Base-by-base conservation (phyloP, 208 protist genomes). In the Naegleria fowleri region DNA sequence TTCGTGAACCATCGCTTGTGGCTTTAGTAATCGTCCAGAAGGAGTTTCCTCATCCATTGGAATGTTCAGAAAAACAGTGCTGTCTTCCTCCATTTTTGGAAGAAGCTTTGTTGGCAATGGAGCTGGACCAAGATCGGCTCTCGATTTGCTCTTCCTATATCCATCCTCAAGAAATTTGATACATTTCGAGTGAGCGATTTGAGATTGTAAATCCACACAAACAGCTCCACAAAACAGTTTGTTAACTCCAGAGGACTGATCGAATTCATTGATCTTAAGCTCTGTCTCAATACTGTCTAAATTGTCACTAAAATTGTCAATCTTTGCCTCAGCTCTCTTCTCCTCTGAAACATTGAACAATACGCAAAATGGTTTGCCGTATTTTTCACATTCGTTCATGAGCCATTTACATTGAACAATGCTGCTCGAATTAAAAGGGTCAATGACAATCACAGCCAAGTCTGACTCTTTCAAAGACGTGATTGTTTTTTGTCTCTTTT, bases 41-140 rank as follows among this genome's bases (percentile, higher is more conserved):
- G 93, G 93, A 0, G 93, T 94, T 83, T 94, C 93, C 13, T 88
- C 91, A 55, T 94, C 93, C 90, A 94, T 93, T 22, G 93, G 93
- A 40, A 94, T 93, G 55, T 94, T 94, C 29, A 94, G 43, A 39
- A 94, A 93, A 40, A 94, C 91, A 15, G 90, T 86, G 22, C 90
- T 85, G 16, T 94, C 92, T 67, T 67, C 55, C 55, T 29, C 22
- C 22, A 67, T 29, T 29, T 67, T 67, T 67, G 55, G 55, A 67
- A 67, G 55, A 1, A 67, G 22, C 22, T 29, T 67, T 67, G 55
- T 67, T 67, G 55, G 55, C 11, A 29, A 67, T 48, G 43, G 43
- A 4, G 22, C 22, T 22, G 55, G 55, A 67, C 19, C 22, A 67
- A 29, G 22, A 29, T 29, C 22, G 1, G 13, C 13, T 29, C 22